Evolutionary conservation across 2,329 filamentous ascomycete genomes (phyloP).

Genomic region (Hymenotorrendiella dingleyae): DNA sequence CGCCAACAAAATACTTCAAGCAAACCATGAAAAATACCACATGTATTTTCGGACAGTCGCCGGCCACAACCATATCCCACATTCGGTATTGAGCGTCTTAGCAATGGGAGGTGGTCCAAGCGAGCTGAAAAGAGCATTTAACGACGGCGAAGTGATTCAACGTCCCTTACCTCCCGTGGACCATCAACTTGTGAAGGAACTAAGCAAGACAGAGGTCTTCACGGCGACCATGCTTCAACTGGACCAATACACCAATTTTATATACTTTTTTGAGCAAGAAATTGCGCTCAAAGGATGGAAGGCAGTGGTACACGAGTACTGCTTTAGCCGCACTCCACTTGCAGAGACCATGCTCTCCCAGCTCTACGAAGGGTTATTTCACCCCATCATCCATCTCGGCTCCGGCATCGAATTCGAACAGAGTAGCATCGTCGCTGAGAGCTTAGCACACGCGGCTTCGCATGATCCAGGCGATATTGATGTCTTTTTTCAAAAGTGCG

Average conservation of each 20-base stretch:
- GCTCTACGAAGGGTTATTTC: constrained; percentile 62
- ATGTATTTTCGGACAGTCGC: constrained; percentile 70
- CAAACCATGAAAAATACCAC: constrained; percentile 45
- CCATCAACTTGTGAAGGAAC: constrained; percentile 41
- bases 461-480: constrained; percentile 50
- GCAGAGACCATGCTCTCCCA: constrained; percentile 63
- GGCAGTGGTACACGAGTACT: constrained; percentile 53
- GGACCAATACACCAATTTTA: constrained; percentile 62
- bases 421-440: constrained; percentile 72
- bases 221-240: constrained; percentile 55
- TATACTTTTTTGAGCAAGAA: constrained; percentile 67
- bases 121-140: constrained; percentile 57
- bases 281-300: constrained; percentile 58
- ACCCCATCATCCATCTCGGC: constrained; percentile 76
- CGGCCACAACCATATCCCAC: constrained; percentile 78
- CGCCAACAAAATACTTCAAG: constrained; percentile 4
- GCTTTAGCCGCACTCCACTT: constrained; percentile 59
- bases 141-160: constrained; percentile 61
- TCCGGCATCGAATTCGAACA: constrained; percentile 77
- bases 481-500: constrained; percentile 45
- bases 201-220: constrained; percentile 44
- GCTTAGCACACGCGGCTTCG: constrained; percentile 66
- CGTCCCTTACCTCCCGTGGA: constrained; percentile 43
- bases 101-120: constrained; percentile 60
- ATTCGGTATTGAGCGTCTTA: constrained; percentile 69